Percentiles rank a stretch among this genome's conserved stretches.
Conservation (phyloP, 176 grass and related monocot species). For the Metroxylon sagu region DNA sequence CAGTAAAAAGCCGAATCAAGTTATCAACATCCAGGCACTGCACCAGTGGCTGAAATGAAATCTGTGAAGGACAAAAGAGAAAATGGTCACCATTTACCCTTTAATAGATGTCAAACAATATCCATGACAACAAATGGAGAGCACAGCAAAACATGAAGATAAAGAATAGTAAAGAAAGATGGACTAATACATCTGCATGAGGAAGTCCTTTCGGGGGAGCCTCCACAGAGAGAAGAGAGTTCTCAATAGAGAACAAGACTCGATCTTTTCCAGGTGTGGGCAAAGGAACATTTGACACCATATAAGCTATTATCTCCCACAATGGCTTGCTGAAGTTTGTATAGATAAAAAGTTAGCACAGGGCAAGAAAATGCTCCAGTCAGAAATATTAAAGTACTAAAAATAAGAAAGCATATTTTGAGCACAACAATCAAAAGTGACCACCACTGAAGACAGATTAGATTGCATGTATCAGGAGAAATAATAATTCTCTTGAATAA, state of each 20-base stretch:
- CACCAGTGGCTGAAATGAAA: conserved; percentile 95
- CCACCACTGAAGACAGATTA: no score
- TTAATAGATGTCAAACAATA: conserved; percentile 16
- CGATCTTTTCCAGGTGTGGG: conserved; percentile 86
- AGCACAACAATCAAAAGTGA: no score
- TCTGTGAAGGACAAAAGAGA: conserved; percentile 35
- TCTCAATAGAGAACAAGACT: conserved; percentile 95
- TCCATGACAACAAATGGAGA: conserved; percentile 15
- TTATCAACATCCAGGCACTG: conserved; percentile 98
- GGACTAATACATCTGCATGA: conserved; percentile 73
- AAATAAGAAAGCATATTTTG: no score
- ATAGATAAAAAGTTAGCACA: conserved; percentile 1
- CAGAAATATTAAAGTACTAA: no score
- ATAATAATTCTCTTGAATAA: no score
- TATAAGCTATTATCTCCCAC: conserved; percentile 84
- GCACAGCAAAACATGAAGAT: conserved; percentile 11
- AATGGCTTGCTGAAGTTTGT: conserved; percentile 66
- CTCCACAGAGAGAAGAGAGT: conserved; percentile 74
- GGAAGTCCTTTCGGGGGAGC: conserved; percentile 81
- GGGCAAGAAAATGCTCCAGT: neutral
- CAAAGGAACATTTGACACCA: conserved; percentile 95
- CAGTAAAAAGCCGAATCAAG: conserved; percentile 92
- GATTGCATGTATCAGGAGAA: no score
- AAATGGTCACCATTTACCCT: neutral
- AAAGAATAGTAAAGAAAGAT: conserved; percentile 7